Percentiles rank a stretch among this genome's conserved stretches.
Evolutionary conservation across 768 basidiomycete species (phyloP).

Genomic region (Boletus rubroflammeus): DNA sequence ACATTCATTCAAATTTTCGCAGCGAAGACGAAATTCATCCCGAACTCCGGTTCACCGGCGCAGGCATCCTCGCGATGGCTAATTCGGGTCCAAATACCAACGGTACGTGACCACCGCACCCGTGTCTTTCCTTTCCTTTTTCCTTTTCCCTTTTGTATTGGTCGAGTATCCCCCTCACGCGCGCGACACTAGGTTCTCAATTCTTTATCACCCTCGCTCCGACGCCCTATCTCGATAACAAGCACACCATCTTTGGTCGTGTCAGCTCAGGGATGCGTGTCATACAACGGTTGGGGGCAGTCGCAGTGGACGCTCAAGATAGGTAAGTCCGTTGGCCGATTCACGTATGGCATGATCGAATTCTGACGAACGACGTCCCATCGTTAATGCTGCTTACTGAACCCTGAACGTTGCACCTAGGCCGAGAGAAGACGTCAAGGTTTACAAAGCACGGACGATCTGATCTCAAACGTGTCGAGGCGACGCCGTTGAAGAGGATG

Average conservation of each 20-base stretch:
- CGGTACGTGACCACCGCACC: too few relatives aligned
- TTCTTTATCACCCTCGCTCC: conserved; percentile 88
- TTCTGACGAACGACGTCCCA: not conserved
- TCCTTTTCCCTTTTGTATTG: not conserved
- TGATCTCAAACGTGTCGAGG: not conserved
- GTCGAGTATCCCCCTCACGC: not conserved
- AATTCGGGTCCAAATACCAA: conserved; percentile 44
- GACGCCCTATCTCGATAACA: conserved; percentile 80
- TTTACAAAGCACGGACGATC: conserved; percentile 62
- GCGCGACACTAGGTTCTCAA: conserved; percentile 73
- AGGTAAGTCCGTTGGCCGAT: conserved; percentile 44
- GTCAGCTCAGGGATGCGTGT: conserved; percentile 91
- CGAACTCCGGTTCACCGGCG: conserved; percentile 90
- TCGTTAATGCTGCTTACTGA: not conserved
- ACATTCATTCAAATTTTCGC: not conserved
- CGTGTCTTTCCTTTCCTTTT: too few relatives aligned
- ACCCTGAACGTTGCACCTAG: conserved; percentile 18
- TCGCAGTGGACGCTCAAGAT: conserved; percentile 86
- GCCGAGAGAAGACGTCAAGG: conserved; percentile 81
- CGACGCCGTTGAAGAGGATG: not conserved
- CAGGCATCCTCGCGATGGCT: conserved; percentile 95
- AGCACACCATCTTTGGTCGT: conserved; percentile 89
- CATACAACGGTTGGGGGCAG: conserved; percentile 86
- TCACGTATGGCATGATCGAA: not conserved
- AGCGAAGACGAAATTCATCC: conserved; percentile 91